Base-by-base conservation (phyloP, 2,329 filamentous ascomycete species). In the Meredithiella fracta region DNA sequence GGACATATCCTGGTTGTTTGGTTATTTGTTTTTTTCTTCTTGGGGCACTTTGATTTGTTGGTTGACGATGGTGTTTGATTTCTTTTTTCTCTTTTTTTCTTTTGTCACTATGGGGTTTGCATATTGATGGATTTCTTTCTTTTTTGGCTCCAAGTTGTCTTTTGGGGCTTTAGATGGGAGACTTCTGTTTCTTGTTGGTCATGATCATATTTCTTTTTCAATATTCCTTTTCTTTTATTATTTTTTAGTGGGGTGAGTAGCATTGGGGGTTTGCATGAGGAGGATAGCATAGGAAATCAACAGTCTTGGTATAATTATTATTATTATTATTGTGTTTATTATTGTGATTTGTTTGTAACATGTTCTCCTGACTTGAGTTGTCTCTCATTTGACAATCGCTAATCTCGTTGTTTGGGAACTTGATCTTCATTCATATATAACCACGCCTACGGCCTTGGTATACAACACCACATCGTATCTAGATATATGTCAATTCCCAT, bases 1-100 rank as follows among this genome's bases (percentile, higher is more conserved):
- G 11, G 11, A 5, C 15, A 6, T 20, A 20, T 15, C 58, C n/a
- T n/a, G n/a, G n/a, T n/a, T 58, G 53, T 59, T 58, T 52, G 25
- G 22, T 42, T 17, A 17, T 40, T 56, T 52, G 51, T n/a, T 26
- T 44, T 52, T 23, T 11, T 42, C n/a, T 55, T 55, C 26, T 23
- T 25, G 29, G 15, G 34, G 20, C 42, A 11, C 5, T 34, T 34
- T 5, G 5, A 11, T 34, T 34, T 11, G 11, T 34, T 11, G 29
- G 29, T 34, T 40, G 42, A 15, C 38, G 37, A 40, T 22, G n/a
- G 22, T 31, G n/a, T 22, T 31, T 25, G 20, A 4, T 15, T 5
- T 44, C 26, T 47, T 58, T 20, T 55, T 22, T 52, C 49, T 40
- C 59, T 55, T 40, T 54, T n/a, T 57, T 31, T 47, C 54, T 51